phyloP scores from a whole-genome alignment of 1,139 yeast species.

The Debaryomycetaceae sp. region DNA sequence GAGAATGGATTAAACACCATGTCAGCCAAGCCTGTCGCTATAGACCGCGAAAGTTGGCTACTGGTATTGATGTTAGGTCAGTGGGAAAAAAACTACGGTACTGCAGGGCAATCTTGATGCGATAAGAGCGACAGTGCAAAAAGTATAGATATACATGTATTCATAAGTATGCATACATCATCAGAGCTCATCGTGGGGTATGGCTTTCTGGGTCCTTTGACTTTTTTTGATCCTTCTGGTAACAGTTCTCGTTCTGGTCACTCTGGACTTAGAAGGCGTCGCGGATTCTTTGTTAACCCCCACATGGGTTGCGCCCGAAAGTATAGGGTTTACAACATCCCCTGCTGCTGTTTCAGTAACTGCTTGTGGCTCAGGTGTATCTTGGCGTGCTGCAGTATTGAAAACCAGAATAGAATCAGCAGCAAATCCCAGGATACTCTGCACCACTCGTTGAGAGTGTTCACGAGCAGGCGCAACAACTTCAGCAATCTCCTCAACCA shows the following conservation, averaged over 20 bases:
- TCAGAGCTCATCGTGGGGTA: conserved; percentile 8
- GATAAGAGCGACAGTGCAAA: background rate
- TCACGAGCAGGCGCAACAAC: conserved; percentile 3
- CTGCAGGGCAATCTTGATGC: background rate
- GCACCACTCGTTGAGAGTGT: conserved; percentile 4
- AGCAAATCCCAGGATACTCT: too few relatives aligned
- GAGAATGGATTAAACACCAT: conserved; percentile 14
- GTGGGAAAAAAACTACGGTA: conserved; percentile 1
- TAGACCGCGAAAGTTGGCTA: background rate
- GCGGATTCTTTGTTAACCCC: too few relatives aligned
- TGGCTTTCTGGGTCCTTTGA: conserved; percentile 2
- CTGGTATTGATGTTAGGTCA: background rate
- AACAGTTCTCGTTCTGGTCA: conserved; percentile 6
- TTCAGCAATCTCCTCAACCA: background rate
- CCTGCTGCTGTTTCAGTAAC: background rate
- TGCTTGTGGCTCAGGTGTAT: background rate
- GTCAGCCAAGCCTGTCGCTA: background rate
- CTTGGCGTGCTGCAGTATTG: too few relatives aligned
- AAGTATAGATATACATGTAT: background rate
- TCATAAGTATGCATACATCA: background rate
- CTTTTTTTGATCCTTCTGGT: conserved; percentile 5
- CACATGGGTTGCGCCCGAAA: too few relatives aligned
- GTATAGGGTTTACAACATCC: background rate
- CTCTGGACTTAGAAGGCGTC: conserved; percentile 3
- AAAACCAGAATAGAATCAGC: too few relatives aligned